Base-by-base conservation (phyloP, 202 grass and related monocot species). In the Panicum virgatum region DNA sequence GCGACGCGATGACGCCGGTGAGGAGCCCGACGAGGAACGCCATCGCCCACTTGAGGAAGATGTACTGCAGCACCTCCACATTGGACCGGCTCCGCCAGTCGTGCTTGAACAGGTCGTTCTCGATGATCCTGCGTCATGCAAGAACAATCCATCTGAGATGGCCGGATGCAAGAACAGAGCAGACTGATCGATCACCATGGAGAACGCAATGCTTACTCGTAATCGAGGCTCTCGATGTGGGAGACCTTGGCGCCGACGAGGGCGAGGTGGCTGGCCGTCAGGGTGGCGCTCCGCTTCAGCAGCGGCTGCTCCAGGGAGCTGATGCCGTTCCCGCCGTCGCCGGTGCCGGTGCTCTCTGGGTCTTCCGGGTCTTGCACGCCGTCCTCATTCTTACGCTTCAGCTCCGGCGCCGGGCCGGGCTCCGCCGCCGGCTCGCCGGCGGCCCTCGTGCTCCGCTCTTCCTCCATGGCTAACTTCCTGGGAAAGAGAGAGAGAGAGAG, bases 201-300 rank as follows among this genome's bases (percentile, higher is more conserved):
- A 40, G 37, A n/a, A 10, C 20, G 13, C 48, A 54, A 73, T 68
- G 78, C 77, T 87, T 48, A 98, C 96, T 98, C 96, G 69, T 98
- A 98, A 74, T 98, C 96, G 42, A 98, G 82, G 85, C 92, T 98
- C 90, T 98, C 96, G 29, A 98, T 96, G 87, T 89, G 96, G 5
- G 96, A 98, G 42, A 96, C 89, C 72, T 98, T 96, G 65, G 96
- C 89, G 71, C 96, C 96, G 64, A 98, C 92, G 74, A 98, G 75
- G 89, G 96, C 96, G 38, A 92, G 75, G 66, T 96, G 92, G 77
- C 87, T 96, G 27, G 92, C 81, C 9, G 87, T 92, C 6, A 98
- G 85, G 6, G 87, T 91, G 18, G 68, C 69, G 87, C 89, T 96
- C 58, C 90, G 75, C 76, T 85, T 83, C 19, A 98, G 87, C 80